Conservation (phyloP, 768 basidiomycete species). For the Heimioporus sp. region DNA sequence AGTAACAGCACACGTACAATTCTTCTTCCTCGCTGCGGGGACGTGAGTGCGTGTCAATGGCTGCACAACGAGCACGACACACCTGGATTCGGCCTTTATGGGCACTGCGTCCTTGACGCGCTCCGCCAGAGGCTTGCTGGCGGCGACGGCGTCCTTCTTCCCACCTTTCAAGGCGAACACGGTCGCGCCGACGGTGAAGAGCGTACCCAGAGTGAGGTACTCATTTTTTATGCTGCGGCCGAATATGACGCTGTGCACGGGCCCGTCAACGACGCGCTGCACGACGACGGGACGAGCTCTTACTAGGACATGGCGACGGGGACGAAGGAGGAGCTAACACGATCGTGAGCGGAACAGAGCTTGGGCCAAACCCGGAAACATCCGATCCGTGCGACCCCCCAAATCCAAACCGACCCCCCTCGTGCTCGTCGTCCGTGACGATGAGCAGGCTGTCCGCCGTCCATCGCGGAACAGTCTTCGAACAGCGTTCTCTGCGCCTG, state of each 20-base stretch:
- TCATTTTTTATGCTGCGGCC: constrained; percentile 82
- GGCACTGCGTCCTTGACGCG: constrained; percentile 65
- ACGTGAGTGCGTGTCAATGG: constrained; percentile 4
- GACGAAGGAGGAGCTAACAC: neutral
- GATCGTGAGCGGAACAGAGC: neutral
- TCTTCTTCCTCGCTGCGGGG: constrained; percentile 72
- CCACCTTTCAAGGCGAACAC: constrained; percentile 55
- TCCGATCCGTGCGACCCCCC: constrained; percentile 27
- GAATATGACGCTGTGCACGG: constrained; percentile 57
- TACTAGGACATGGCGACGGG: constrained; percentile 44
- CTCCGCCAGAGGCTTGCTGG: constrained; percentile 43
- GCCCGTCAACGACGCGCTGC: constrained; percentile 1
- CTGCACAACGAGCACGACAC: constrained; percentile 29
- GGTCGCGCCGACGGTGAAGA: constrained; percentile 55
- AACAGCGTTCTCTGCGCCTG: constrained; percentile 60
- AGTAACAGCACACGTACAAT: constrained; percentile 55
- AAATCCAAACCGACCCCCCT: constrained; percentile 8
- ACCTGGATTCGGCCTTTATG: constrained; percentile 67
- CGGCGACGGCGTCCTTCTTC: constrained; percentile 44
- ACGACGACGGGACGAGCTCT: constrained; percentile 15
- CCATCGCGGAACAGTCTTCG: constrained; percentile 72
- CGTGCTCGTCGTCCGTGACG: neutral
- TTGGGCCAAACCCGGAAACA: constrained; percentile 11
- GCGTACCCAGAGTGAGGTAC: constrained; percentile 70
- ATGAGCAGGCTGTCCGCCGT: constrained; percentile 44